Evolutionary conservation across 2,329 filamentous ascomycete genomes (phyloP).

Genomic region (Cladophialophora immunda): DNA sequence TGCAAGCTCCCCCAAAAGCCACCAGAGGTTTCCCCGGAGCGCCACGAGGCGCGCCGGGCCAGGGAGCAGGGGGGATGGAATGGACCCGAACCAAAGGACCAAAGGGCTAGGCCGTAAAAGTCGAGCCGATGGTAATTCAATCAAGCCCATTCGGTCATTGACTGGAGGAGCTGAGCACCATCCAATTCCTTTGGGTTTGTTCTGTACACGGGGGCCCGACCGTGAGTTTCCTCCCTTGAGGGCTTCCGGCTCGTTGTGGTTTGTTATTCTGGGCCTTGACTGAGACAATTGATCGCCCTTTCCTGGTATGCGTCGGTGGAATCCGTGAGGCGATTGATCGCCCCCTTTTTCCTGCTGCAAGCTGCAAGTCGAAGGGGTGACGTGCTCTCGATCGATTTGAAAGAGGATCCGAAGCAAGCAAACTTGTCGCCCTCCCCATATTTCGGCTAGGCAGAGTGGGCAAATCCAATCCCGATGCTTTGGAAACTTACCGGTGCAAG

Average conservation of each 20-base stretch:
- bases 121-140: constrained; percentile 13
- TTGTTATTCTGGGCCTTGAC: constrained; percentile 7
- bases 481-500: background rate
- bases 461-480: constrained; percentile 1
- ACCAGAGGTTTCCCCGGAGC: constrained; percentile 37
- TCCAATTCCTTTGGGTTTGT: constrained; percentile 17
- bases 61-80: constrained; percentile 14
- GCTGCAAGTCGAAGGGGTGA: constrained; percentile 11
- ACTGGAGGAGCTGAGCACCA: constrained; percentile 9
- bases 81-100: constrained; percentile 6
- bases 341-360: constrained; percentile 19
- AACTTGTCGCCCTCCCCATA: constrained; percentile 13
- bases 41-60: constrained; percentile 26
- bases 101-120: background rate
- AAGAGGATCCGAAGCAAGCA: constrained; percentile 14
- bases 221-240: background rate
- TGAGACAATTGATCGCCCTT: constrained; percentile 25
- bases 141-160: constrained; percentile 25
- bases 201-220: constrained; percentile 6
- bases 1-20: constrained; percentile 21
- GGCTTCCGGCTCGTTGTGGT: constrained; percentile 1
- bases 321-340: constrained; percentile 31
- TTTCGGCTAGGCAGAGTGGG: constrained; percentile 13
- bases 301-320: constrained; percentile 24
- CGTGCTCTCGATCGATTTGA: constrained; percentile 25